These are phyloP conservation scores for Leucaena leucocephala DNA, from an alignment of 306 rosid genomes.

Conservation along the genomic window DNA sequence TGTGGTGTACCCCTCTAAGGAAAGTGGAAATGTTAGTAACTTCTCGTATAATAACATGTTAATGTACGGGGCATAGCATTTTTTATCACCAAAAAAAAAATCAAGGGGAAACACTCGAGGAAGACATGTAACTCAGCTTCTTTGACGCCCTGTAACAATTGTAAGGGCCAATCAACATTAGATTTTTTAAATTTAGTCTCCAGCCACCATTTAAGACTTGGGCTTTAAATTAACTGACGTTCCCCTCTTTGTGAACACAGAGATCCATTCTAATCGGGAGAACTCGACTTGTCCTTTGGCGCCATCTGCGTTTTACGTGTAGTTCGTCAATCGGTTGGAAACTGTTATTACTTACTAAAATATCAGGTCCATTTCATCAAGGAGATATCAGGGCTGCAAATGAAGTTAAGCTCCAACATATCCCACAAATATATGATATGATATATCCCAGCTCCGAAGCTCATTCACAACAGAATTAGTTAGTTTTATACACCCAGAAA, in stretches of 20 bases:
- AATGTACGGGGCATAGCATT: no score
- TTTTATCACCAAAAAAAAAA: no score
- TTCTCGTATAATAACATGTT: no score
- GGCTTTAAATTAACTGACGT: background rate
- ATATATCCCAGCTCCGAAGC: slow-evolving; percentile 28
- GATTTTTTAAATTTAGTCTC: background rate
- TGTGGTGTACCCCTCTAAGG: no score
- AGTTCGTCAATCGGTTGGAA: slow-evolving; percentile 20
- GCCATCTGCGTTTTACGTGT: background rate
- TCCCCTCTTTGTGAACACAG: background rate
- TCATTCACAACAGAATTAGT: slow-evolving; percentile 33
- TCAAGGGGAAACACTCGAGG: no score
- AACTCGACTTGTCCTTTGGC: background rate
- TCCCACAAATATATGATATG: slow-evolving; percentile 1
- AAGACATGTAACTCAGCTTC: no score
- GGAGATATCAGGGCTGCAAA: slow-evolving; percentile 24
- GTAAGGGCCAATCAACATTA: no score
- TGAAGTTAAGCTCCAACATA: slow-evolving; percentile 30
- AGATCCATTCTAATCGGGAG: background rate
- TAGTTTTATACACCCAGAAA: slow-evolving; percentile 39
- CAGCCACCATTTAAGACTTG: background rate
- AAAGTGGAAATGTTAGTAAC: no score
- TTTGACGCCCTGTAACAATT: no score
- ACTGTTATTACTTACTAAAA: background rate
- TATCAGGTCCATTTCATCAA: background rate